These are phyloP conservation scores for Vitellaria paradoxa DNA, from an alignment of 179 eudicot species.

Conservation along the genomic window DNA sequence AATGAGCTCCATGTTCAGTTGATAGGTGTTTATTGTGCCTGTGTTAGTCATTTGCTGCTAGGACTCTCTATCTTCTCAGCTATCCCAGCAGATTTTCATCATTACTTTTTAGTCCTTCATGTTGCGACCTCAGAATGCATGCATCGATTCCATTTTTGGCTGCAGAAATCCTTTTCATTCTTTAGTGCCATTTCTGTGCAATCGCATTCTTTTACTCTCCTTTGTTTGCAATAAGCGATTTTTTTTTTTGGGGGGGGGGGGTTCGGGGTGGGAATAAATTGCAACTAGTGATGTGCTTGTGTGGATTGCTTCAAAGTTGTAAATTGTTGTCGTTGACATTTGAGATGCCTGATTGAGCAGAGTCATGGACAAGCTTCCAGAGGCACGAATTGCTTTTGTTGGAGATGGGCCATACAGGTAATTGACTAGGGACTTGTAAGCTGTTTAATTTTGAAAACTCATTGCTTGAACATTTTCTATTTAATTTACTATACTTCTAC, in stretches of 20 bases:
- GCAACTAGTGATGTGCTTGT: background rate
- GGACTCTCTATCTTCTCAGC: background rate
- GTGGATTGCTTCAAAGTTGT: background rate
- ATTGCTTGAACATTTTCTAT: background rate
- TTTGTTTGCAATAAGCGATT: background rate
- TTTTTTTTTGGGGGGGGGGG: no score
- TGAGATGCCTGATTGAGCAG: conserved; percentile 34
- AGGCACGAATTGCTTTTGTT: conserved; percentile 84
- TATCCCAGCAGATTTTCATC: background rate
- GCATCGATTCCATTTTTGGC: no score
- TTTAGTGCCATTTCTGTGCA: background rate
- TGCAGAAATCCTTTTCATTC: background rate
- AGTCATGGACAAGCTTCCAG: conserved; percentile 86
- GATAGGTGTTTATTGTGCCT: background rate
- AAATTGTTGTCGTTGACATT: background rate
- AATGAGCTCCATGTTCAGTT: conserved; percentile 4
- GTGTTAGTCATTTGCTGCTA: background rate
- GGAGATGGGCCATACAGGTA: conserved; percentile 98
- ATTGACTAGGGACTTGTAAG: conserved; percentile 1
- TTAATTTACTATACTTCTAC: background rate
- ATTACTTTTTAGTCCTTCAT: background rate
- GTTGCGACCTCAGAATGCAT: background rate
- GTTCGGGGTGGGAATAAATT: no score
- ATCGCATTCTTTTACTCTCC: background rate
- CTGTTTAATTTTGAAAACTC: background rate